Conservation (phyloP, 371 early-diverging fungal genomes). For the Rhizopus delemar region DNA sequence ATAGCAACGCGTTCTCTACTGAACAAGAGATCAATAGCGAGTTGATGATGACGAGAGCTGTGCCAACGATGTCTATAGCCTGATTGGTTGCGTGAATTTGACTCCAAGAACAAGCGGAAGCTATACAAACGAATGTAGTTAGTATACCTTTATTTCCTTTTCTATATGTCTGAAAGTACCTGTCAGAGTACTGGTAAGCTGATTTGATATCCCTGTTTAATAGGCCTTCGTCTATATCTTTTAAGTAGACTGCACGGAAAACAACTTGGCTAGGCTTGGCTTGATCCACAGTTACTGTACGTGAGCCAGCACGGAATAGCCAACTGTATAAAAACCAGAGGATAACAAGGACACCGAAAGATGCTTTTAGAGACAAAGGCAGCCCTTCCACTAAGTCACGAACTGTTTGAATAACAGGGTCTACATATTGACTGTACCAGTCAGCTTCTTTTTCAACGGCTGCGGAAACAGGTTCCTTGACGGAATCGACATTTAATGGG, state of each 20-base stretch:
- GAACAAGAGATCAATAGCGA: slow-evolving; percentile 53
- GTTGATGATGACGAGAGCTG: slow-evolving; percentile 47
- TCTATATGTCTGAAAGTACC: slow-evolving; percentile 16
- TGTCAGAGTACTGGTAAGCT: slow-evolving; percentile 28
- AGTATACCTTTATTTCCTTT: neutral
- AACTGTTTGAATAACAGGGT: slow-evolving; percentile 5
- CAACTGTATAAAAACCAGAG: neutral
- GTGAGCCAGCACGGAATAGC: slow-evolving; percentile 13
- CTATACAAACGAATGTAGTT: slow-evolving; percentile 5
- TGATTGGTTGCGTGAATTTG: slow-evolving; percentile 3
- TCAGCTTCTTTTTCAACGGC: neutral
- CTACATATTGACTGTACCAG: slow-evolving; percentile 18
- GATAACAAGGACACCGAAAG: neutral
- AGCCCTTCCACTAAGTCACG: slow-evolving; percentile 22
- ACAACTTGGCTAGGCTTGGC: neutral
- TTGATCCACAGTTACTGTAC: neutral
- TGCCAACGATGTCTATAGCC: slow-evolving; percentile 25
- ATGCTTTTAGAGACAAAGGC: slow-evolving; percentile 23
- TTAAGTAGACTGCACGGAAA: slow-evolving; percentile 55
- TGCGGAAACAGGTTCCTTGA: slow-evolving; percentile 14
- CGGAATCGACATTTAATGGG: neutral
- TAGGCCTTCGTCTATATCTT: slow-evolving; percentile 55
- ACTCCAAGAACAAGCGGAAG: slow-evolving; percentile 25
- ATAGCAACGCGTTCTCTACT: slow-evolving; percentile 59
- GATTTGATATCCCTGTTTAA: slow-evolving; percentile 24